Conservation (phyloP, 169 alveolate genomes). For the Plasmodium coatneyi region DNA sequence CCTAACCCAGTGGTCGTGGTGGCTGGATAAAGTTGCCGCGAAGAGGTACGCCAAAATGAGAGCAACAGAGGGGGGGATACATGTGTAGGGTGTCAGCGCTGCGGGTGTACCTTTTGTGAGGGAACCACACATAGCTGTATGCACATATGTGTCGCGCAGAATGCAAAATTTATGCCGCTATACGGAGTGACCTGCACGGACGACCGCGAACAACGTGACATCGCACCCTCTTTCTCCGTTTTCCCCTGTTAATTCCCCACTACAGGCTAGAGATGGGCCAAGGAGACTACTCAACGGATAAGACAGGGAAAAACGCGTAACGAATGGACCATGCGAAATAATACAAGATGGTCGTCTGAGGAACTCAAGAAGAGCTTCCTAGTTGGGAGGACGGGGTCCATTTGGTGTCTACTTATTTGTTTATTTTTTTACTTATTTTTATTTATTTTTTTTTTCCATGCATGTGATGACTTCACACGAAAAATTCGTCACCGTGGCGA, state of each 20-base stretch:
- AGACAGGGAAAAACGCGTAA: neutral
- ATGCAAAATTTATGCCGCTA: neutral
- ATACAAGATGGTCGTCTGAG: neutral
- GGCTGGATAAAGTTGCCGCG: constrained; percentile 63
- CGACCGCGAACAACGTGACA: neutral
- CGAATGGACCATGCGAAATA: neutral
- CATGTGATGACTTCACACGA: neutral
- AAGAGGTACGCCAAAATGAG: constrained; percentile 36
- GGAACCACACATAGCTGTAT: neutral
- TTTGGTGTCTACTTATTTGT: neutral
- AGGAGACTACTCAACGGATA: neutral
- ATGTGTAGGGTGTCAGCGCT: neutral
- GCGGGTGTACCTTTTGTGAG: neutral
- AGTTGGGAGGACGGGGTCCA: neutral
- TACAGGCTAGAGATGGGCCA: constrained; percentile 17
- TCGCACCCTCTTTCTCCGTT: neutral
- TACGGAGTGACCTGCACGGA: neutral
- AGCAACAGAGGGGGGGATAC: neutral
- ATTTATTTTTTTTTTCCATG: neutral
- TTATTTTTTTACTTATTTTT: neutral
- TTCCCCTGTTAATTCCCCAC: neutral
- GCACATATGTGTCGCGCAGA: neutral
- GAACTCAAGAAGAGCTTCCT: neutral
- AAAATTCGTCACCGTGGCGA: neutral
- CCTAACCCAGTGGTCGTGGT: constrained; percentile 72